phyloP scores from a whole-genome alignment of 2,329 filamentous ascomycete genomes.

The Pyrenochaeta sp. region DNA sequence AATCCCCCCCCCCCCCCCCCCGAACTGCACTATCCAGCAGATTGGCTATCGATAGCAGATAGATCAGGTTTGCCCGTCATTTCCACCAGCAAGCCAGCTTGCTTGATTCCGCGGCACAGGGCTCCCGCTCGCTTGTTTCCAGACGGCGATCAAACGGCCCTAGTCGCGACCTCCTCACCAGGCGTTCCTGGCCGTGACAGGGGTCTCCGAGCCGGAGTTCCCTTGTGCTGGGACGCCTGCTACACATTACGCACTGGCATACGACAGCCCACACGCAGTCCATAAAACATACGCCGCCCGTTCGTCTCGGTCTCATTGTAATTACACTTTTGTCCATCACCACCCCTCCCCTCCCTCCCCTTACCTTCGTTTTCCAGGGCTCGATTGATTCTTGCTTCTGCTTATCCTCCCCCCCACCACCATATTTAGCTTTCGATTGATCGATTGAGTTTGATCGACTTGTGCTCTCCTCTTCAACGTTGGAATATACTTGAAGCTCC shows the following conservation, averaged over 20 bases:
- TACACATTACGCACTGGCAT: conserved; percentile 4
- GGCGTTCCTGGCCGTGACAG: neutral
- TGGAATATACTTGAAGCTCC: conserved; percentile 26
- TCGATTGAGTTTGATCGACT: conserved; percentile 14
- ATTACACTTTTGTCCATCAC: conserved; percentile 5
- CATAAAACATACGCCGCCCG: conserved; percentile 24
- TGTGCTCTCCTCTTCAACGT: conserved; percentile 15
- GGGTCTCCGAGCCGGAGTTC: neutral
- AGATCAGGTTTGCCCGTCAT: neutral
- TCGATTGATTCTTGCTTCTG: conserved; percentile 5
- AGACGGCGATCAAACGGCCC: conserved; percentile 38
- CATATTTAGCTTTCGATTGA: conserved; percentile 6
- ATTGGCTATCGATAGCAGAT: conserved; percentile 18
- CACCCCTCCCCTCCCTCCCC: conserved; percentile 12
- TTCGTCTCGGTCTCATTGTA: neutral
- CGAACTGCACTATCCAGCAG: neutral
- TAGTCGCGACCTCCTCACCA: conserved; percentile 8
- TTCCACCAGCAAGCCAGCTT: neutral
- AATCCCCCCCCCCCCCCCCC: too few relatives aligned
- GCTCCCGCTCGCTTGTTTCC: conserved; percentile 33
- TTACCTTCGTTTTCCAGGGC: conserved; percentile 19
- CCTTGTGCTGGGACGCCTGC: conserved; percentile 17
- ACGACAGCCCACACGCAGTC: conserved; percentile 21
- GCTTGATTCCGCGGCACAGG: conserved; percentile 24
- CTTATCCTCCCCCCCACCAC: neutral